phyloP scores from a whole-genome alignment of 176 grass and related monocot species.

The Musa beccarii region DNA sequence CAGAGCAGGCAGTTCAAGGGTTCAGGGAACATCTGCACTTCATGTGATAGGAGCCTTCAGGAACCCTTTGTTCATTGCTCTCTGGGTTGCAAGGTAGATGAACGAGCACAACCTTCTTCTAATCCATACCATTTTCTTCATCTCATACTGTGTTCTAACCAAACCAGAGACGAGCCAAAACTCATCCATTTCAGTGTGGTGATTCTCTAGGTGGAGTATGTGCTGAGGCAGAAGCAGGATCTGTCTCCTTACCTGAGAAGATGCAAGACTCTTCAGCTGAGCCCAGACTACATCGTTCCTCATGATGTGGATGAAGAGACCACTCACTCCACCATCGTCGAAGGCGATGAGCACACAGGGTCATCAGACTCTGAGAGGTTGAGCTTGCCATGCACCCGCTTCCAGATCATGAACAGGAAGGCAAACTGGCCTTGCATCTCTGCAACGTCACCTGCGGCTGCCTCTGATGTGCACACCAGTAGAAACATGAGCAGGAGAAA shows the following conservation, averaged over 20 bases:
- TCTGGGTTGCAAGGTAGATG: slow-evolving; percentile 82
- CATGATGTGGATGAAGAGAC: slow-evolving; percentile 87
- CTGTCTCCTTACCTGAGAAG: slow-evolving; percentile 59
- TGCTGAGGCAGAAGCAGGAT: slow-evolving; percentile 61
- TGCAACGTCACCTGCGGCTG: slow-evolving; percentile 53
- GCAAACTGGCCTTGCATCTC: slow-evolving; percentile 60
- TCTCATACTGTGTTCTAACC: slow-evolving; percentile 7
- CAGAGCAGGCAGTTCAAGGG: slow-evolving; percentile 97
- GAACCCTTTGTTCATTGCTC: slow-evolving; percentile 91
- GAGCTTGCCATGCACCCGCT: slow-evolving; percentile 32
- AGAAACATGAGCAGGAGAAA: slow-evolving; percentile 95
- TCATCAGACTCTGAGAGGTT: slow-evolving; percentile 91
- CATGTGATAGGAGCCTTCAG: slow-evolving; percentile 86
- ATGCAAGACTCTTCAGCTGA: slow-evolving; percentile 82
- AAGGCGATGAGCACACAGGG: slow-evolving; percentile 68
- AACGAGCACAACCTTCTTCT: neutral
- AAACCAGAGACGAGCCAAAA: neutral
- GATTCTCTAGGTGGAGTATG: slow-evolving; percentile 68
- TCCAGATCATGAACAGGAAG: slow-evolving; percentile 68
- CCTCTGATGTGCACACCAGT: slow-evolving; percentile 66
- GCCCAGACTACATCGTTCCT: slow-evolving; percentile 94
- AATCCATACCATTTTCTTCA: neutral
- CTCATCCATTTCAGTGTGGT: slow-evolving; percentile 11
- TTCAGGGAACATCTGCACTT: slow-evolving; percentile 87
- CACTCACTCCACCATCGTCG: slow-evolving; percentile 75